Base-by-base conservation (phyloP, 2,329 filamentous ascomycete species). In the Aureobasidium sp. region DNA sequence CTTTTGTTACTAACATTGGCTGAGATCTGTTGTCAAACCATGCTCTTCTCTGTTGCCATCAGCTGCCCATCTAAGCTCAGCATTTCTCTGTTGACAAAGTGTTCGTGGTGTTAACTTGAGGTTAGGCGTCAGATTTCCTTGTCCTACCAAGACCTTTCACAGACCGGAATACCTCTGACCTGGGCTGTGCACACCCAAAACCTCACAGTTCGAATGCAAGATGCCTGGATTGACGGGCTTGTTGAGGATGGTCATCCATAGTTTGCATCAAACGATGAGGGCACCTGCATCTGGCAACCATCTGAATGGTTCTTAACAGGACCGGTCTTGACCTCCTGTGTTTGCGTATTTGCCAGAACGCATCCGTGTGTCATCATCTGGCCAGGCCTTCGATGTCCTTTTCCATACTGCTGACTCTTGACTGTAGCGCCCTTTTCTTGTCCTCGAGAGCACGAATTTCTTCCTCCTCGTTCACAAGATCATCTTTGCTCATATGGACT, bases 381-480 rank as follows among this genome's bases (percentile, higher is more conserved):
- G 84, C 73, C 42, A 87, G 70, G 0, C 84, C 84, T 23, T 84
- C 85, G n/a, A 89, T 77, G 71, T 88, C 86, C 68, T 80, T 81
- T 64, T 87, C 86, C 82, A 89, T 87, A 1, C 84, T 85, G 50
- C 77, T 82, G n/a, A 89, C 84, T 37, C 85, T 78, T 26, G 83
- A 82, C 69, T 88, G 86, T 13, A 89, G 73, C 7, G 74, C 76
- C 57, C 77, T 79, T 75, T 88, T 89, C 73, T 82, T 87, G 63
- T 73, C 74, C 70, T 89, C 87, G 39, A 89, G 73, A 64, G 84
- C 83, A 63, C 76, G 76, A 62, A 89, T 83, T 67, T 86, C 87
- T 59, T 87, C 87, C 70, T 91, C 88, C 69, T 90, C 88, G 63
- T 79, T 78, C 66, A 79, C 79, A 61, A 91, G 70, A 68, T 91